Conservation (phyloP, 2,329 filamentous ascomycete species). For the Parastagonospora nodorum region DNA sequence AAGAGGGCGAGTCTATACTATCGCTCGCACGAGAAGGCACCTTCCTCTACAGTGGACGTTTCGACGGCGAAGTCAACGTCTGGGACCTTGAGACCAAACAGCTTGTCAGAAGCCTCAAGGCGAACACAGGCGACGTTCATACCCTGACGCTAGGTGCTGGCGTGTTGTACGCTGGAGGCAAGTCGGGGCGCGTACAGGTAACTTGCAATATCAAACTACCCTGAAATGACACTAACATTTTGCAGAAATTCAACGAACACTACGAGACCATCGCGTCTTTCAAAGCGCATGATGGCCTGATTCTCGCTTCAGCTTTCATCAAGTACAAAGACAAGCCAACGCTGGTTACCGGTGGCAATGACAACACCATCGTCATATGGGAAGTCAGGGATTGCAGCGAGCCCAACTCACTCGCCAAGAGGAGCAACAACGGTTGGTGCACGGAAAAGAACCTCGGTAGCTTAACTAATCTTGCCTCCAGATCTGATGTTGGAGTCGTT, state of each 20-base stretch:
- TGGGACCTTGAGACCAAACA: constrained; percentile 97
- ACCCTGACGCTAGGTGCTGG: constrained; percentile 85
- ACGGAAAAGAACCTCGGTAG: constrained; percentile 8
- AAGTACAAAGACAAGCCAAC: constrained; percentile 73
- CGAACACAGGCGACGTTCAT: constrained; percentile 81
- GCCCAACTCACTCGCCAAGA: constrained; percentile 51
- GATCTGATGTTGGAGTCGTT: constrained; percentile 69
- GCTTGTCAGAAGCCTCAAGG: constrained; percentile 82
- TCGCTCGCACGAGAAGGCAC: constrained; percentile 87
- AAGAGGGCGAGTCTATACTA: constrained; percentile 67
- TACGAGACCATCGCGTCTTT: constrained; percentile 80
- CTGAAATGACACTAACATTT: constrained; percentile 18
- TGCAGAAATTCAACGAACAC: constrained; percentile 74
- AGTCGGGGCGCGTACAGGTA: constrained; percentile 84
- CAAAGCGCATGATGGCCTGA: constrained; percentile 84
- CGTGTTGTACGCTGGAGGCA: constrained; percentile 84
- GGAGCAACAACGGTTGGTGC: constrained; percentile 61
- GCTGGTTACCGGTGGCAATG: constrained; percentile 94
- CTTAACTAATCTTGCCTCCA: constrained; percentile 35
- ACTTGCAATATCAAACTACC: neutral
- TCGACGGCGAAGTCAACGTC: constrained; percentile 86
- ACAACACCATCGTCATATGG: constrained; percentile 89
- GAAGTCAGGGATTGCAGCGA: constrained; percentile 66
- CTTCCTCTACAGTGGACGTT: constrained; percentile 88
- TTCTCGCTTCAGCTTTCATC: constrained; percentile 81